Percentiles rank a stretch among this genome's conserved stretches.
Conservation (phyloP, 78 protist species). For the Protostelium mycophagum region DNA sequence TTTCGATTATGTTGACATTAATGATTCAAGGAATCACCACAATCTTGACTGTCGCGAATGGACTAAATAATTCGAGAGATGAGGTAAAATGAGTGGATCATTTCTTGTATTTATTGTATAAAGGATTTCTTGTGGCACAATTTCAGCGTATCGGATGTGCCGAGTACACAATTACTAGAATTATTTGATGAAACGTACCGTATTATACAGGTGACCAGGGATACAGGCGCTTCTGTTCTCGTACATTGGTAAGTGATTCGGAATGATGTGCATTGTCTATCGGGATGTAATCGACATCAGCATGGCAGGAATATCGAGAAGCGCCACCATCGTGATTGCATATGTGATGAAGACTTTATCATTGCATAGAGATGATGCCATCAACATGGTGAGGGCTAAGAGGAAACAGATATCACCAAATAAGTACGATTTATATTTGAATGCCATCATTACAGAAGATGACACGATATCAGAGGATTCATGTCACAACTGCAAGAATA, state of each 20-base stretch:
- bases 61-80: background rate
- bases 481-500: background rate
- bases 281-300: background rate
- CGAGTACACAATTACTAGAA: background rate
- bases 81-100: too few relatives aligned
- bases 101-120: too few relatives aligned
- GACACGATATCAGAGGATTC: background rate
- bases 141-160: background rate
- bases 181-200: background rate
- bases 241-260: background rate
- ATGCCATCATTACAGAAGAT: background rate
- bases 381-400: background rate
- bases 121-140: background rate
- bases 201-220: background rate
- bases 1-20: background rate
- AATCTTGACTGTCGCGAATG: background rate
- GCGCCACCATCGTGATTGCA: background rate
- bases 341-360: background rate
- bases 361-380: background rate
- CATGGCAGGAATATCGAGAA: background rate
- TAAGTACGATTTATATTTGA: background rate
- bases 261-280: too few relatives aligned
- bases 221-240: background rate
- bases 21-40: background rate
- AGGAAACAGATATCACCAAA: background rate